Evolutionary conservation across 169 alveolate genomes (phyloP), one percentile per base, ranked within the genome.

Genomic region (Pseudocohnilembus persalinus): DNA sequence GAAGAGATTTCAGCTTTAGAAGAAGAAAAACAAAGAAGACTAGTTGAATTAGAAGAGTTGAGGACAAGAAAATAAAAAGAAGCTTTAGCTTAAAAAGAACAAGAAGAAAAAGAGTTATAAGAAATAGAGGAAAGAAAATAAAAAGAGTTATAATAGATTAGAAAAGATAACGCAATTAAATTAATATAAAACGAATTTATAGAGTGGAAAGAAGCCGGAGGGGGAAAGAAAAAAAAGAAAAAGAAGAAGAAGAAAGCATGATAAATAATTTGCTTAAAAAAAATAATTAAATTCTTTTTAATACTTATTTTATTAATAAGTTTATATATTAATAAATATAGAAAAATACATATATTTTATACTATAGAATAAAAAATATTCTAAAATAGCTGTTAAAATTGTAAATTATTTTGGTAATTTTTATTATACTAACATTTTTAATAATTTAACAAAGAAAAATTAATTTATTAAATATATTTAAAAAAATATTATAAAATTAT

Each of bases 141-240:
- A 75, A 65, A 82, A 31, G 90, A 86, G 65, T 29, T 86, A 30
- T 49, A 86, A 29, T 33, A 73, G 65, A 78, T 86, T 24, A 74
- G 87, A 75, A 64, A 74, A 74, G 90, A 86, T 74, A 86, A 86
- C 81, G 90, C 90, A 11, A 81, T 86, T 27, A 86, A 86, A 73
- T 76, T 86, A 29, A 86, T 86, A n/a, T 82, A 86, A 33, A 80
- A 73, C 73, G 90, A 86, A 74, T 80, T 73, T 74, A 68, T 73
- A 83, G 90, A 86, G 32, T 80, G 90, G 82, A 86, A 86, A 75
- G 86, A 73, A 74, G 90, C 83, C 20, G 83, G 83, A 34, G 90
- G 90, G 49, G 86, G 83, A 15, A 86, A 86, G 74, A 86, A 86
- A 33, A 86, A 86, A 82, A 86, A 81, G 32, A 73, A 73, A 73